Conservation (phyloP, 2,329 filamentous ascomycete genomes). For the Pseudopyrenochaeta lycopersici region DNA sequence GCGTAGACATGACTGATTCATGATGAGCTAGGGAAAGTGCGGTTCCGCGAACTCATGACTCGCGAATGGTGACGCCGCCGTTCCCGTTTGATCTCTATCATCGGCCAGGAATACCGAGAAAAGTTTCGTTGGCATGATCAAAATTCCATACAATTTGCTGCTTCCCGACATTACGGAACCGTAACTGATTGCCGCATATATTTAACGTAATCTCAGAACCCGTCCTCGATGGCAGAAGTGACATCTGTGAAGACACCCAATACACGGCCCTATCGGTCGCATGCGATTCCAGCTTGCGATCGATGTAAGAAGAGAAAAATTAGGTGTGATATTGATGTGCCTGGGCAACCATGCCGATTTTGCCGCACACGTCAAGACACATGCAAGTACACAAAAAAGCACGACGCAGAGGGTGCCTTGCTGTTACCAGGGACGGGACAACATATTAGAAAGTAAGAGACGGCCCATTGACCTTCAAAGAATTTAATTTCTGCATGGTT, state of each 20-base stretch:
- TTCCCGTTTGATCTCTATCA: too few relatives aligned
- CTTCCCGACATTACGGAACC: not conserved
- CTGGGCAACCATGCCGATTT: slow-evolving; percentile 20
- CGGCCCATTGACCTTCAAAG: not conserved
- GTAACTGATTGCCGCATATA: not conserved
- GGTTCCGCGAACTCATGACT: not conserved
- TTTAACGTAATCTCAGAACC: not conserved
- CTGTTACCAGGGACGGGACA: not conserved
- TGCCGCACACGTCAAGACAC: slow-evolving; percentile 19
- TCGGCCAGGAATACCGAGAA: not conserved
- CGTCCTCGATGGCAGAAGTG: not conserved
- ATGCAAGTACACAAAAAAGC: slow-evolving; percentile 12
- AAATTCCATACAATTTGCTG: not conserved
- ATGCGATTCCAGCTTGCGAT: not conserved
- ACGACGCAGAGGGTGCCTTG: not conserved
- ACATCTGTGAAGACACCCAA: not conserved
- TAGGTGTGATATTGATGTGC: slow-evolving; percentile 14
- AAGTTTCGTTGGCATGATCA: not conserved
- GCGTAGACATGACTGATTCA: not conserved
- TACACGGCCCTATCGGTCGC: not conserved
- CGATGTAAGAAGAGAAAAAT: not conserved
- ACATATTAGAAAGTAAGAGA: not conserved
- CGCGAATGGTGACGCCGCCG: not conserved
- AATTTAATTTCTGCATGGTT: not conserved
- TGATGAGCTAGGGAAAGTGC: not conserved